These are phyloP conservation scores for Euphorbia pulcherrima DNA, from an alignment of 345 rosid genomes.

Conservation along the genomic window DNA sequence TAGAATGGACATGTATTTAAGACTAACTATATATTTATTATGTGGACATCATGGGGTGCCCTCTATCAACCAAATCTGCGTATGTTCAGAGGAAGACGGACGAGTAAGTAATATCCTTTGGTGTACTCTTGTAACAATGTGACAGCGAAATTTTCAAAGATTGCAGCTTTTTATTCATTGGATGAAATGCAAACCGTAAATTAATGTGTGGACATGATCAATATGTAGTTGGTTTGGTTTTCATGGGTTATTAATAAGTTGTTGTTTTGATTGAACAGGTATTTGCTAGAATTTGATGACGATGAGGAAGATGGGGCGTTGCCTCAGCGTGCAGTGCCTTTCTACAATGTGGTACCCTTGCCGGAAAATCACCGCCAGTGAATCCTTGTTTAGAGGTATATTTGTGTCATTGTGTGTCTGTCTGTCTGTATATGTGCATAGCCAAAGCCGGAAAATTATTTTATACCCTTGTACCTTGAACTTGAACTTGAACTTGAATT, in stretches of 20 bases:
- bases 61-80: conserved; percentile 12
- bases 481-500: too few relatives aligned
- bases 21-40: conserved; percentile 28
- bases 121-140: neutral
- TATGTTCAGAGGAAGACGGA: conserved; percentile 71
- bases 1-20: neutral
- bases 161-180: too few relatives aligned
- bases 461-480: neutral
- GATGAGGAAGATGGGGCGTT: conserved; percentile 94
- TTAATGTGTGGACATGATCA: too few relatives aligned
- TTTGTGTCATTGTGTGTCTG: too few relatives aligned
- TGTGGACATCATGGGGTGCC: conserved; percentile 23
- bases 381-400: conserved; percentile 23
- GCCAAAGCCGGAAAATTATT: neutral
- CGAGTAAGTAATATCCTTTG: conserved; percentile 58
- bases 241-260: neutral
- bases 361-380: conserved; percentile 84
- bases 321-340: conserved; percentile 83
- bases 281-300: conserved; percentile 85
- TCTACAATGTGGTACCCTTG: conserved; percentile 69
- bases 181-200: too few relatives aligned
- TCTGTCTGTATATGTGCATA: conserved; percentile 30
- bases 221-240: neutral
- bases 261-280: conserved; percentile 40
- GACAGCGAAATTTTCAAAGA: neutral